Evolutionary conservation across 176 grass and related monocot genomes (phyloP), one percentile per base, ranked within the genome.

Genomic region (Musa schizocarpa): DNA sequence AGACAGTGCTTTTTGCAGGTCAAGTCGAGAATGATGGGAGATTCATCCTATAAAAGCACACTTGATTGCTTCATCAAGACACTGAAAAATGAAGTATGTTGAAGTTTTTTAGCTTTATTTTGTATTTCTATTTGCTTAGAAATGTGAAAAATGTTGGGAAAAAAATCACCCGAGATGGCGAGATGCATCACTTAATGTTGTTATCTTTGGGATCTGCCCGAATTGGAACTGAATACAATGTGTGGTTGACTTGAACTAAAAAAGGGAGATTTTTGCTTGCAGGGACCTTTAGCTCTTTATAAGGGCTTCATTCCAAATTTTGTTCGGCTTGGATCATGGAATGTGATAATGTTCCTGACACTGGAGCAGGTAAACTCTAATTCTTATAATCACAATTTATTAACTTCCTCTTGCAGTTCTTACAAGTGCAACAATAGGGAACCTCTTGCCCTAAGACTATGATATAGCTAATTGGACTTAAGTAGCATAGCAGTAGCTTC

Each of bases 1-100:
- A 75, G 11, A 74, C n/a, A 54, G 9, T 11, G 20, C 49, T 74
- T 85, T 63, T 78, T 85, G 74, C 84, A 93, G 86, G 86, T 98
- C 57, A 98, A 93, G 72, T 98, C 95, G 59, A 98, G 95, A 93
- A 98, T 98, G 88, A 98, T 93, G 90, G 95, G 95, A 53, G 95
- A 93, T 68, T 87, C 95, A n/a, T 66, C 90, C 48, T 98, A 98
- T 78, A 93, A 73, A 27, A 86, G 82, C 24, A 98, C 86, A 66
- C n/a, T 98, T 19, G 88, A 98, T 89, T 98, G 95, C 68, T 98
- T 98, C 51, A 79, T 91, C 77, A 89, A 98, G 88, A 98, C 95
- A 8, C 88, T 98, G 26, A 98, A 87, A 77, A 98, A 91, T 72
- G 95, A 98, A 84, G 90, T 98, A 91, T 53, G 82, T 65, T 83